Conservation (phyloP, 2,329 filamentous ascomycete genomes). For the Xylariaceae sp. region DNA sequence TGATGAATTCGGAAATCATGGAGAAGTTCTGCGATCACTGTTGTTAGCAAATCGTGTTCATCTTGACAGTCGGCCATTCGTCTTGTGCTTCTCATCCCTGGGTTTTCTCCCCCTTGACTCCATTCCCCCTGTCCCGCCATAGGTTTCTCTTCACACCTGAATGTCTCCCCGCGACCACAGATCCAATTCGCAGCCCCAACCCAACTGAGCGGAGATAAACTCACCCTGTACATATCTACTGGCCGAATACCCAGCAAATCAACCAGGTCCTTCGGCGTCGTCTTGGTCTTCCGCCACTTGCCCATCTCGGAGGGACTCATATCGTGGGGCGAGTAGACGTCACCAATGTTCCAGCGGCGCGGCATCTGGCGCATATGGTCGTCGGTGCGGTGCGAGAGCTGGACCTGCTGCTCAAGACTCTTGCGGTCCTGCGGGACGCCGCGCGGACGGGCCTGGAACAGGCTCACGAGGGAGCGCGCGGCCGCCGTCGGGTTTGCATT, state of each 20-base stretch:
- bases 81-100: not conserved
- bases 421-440: not conserved
- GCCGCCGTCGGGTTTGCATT: slow-evolving; percentile 8
- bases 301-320: slow-evolving; percentile 69
- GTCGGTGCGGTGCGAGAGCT: slow-evolving; percentile 38
- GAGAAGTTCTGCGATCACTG: slow-evolving; percentile 68
- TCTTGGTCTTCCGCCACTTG: slow-evolving; percentile 65
- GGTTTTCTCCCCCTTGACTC: not conserved
- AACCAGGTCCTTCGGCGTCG: slow-evolving; percentile 63
- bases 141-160: too few relatives aligned
- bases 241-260: slow-evolving; percentile 77
- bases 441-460: not conserved
- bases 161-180: not conserved
- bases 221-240: slow-evolving; percentile 78
- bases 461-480: too few relatives aligned
- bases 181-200: not conserved
- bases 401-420: slow-evolving; percentile 34
- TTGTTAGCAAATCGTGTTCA: not conserved
- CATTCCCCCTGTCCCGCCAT: too few relatives aligned
- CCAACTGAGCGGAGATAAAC: slow-evolving; percentile 24
- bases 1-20: slow-evolving; percentile 84
- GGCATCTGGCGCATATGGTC: slow-evolving; percentile 60
- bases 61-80: not conserved
- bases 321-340: slow-evolving; percentile 89
- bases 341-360: slow-evolving; percentile 69